These are phyloP conservation scores for Eucalyptus cloeziana DNA, from an alignment of 345 rosid species.

Conservation along the genomic window DNA sequence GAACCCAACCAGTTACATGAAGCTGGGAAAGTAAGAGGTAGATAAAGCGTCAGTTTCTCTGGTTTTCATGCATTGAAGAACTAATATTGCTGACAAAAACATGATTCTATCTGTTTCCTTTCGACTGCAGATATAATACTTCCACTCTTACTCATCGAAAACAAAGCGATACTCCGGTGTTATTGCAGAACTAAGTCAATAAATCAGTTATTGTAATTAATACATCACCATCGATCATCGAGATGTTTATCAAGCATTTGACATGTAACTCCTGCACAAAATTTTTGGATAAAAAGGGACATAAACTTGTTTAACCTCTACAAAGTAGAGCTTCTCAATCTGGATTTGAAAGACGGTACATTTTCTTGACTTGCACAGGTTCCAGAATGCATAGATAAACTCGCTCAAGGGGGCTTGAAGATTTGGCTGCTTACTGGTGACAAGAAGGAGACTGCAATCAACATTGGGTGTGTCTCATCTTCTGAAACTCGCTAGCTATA, in stretches of 20 bases:
- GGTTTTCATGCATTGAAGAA: not conserved
- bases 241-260: not conserved
- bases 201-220: not conserved
- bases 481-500: not conserved
- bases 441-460: constrained; percentile 80
- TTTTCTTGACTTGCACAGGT: constrained; percentile 23
- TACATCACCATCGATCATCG: not conserved
- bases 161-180: not conserved
- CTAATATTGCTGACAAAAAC: not conserved
- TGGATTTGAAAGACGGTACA: not conserved
- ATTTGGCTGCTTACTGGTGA: constrained; percentile 90
- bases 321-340: not conserved
- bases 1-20: not conserved
- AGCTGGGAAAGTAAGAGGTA: not conserved
- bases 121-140: not conserved
- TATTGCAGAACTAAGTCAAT: not conserved
- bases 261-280: not conserved
- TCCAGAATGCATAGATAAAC: constrained; percentile 79
- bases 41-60: not conserved
- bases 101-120: not conserved
- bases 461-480: constrained; percentile 42
- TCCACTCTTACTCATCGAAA: not conserved
- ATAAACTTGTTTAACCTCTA: not conserved
- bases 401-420: constrained; percentile 79
- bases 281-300: not conserved